Conservation (phyloP, 768 basidiomycete species). For the Xerocomellus intermedius region DNA sequence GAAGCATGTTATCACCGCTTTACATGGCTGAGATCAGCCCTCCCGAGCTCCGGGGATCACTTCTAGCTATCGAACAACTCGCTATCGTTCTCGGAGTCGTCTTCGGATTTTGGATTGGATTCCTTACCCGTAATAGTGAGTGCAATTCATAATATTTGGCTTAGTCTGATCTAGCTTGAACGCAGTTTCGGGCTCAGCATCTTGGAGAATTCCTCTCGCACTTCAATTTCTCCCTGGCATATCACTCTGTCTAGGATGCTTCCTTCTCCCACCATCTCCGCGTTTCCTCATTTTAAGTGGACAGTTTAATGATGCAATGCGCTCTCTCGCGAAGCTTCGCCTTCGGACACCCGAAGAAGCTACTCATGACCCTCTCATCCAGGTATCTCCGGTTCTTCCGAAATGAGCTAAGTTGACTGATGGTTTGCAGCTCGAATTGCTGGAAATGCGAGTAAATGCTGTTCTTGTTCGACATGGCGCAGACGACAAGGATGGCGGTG, state of each 20-base stretch:
- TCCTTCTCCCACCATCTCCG: conserved; percentile 49
- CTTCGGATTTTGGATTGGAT: conserved; percentile 81
- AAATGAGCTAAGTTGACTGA: not conserved
- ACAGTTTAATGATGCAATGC: conserved; percentile 53
- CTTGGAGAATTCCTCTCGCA: conserved; percentile 77
- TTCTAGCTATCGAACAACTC: conserved; percentile 78
- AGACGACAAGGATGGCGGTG: conserved; percentile 17
- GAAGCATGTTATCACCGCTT: conserved; percentile 73
- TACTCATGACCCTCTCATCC: conserved; percentile 48
- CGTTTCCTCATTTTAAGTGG: conserved; percentile 50
- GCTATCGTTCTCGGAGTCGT: conserved; percentile 82
- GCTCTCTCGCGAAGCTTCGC: conserved; percentile 53
- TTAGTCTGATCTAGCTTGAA: not conserved
- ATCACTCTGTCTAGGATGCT: conserved; percentile 59
- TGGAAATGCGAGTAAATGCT: conserved; percentile 74
- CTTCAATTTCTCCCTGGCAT: conserved; percentile 70
- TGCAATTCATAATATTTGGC: not conserved
- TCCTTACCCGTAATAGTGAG: conserved; percentile 63
- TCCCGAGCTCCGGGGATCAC: conserved; percentile 74
- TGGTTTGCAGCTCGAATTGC: conserved; percentile 55
- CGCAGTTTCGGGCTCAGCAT: conserved; percentile 57
- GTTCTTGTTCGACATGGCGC: conserved; percentile 45
- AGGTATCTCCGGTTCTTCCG: conserved; percentile 32
- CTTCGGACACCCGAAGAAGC: conserved; percentile 46
- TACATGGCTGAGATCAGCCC: conserved; percentile 87